These are phyloP conservation scores for Hericium erinaceus DNA, from an alignment of 768 basidiomycete genomes.

Conservation along the genomic window DNA sequence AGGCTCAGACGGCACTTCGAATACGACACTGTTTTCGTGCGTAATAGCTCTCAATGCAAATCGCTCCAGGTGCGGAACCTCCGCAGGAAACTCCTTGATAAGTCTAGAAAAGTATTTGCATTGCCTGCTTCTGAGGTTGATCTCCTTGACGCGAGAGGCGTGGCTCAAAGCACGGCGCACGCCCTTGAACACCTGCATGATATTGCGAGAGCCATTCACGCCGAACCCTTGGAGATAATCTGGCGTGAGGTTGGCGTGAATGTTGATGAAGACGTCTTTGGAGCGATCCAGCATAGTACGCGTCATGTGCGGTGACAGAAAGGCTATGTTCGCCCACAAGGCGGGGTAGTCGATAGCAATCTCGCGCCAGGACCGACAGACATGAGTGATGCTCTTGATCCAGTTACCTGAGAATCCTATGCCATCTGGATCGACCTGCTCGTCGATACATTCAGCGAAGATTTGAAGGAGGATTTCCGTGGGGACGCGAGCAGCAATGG, in stretches of 20 bases:
- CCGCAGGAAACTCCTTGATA: slow-evolving; percentile 7
- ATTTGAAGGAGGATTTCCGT: slow-evolving; percentile 15
- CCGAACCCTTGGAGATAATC: neutral
- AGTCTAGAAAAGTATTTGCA: slow-evolving; percentile 9
- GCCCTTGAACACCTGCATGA: slow-evolving; percentile 6
- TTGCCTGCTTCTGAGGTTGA: slow-evolving; percentile 6
- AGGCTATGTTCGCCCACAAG: slow-evolving; percentile 14
- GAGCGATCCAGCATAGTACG: slow-evolving; percentile 15
- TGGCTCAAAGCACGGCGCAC: slow-evolving; percentile 12
- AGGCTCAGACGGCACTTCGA: slow-evolving; percentile 6
- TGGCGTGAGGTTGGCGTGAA: slow-evolving; percentile 10
- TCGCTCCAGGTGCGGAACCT: slow-evolving; percentile 5
- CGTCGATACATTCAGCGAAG: slow-evolving; percentile 8
- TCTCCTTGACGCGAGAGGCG: slow-evolving; percentile 12
- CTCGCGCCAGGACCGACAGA: slow-evolving; percentile 12
- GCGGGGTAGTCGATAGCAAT: slow-evolving; percentile 9
- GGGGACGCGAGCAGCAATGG: slow-evolving; percentile 1
- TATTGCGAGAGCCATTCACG: slow-evolving; percentile 1
- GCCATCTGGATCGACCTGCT: slow-evolving; percentile 4
- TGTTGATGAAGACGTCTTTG: slow-evolving; percentile 5
- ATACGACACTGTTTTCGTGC: slow-evolving; percentile 4
- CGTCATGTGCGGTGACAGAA: slow-evolving; percentile 9
- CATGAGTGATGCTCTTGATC: slow-evolving; percentile 12
- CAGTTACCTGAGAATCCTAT: slow-evolving; percentile 5
- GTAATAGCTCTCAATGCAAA: slow-evolving; percentile 7